Percentiles rank a stretch among this genome's conserved stretches.
phyloP scores from a whole-genome alignment of 2,329 filamentous ascomycete species.

The Claviceps purpurea region DNA sequence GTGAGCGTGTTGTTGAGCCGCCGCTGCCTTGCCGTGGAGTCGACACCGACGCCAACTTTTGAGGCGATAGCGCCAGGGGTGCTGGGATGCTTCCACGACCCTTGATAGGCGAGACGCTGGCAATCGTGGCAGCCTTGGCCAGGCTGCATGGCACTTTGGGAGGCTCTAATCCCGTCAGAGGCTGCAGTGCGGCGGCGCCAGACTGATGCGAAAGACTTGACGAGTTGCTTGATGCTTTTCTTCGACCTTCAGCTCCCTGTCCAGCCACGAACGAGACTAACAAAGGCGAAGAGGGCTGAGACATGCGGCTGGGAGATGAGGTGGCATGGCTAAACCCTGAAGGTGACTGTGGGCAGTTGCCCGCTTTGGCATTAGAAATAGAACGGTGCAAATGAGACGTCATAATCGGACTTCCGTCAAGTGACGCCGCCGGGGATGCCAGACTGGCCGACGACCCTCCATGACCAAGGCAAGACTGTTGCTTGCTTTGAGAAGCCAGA shows the following conservation, averaged over 20 bases:
- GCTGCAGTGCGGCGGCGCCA: conserved; percentile 45
- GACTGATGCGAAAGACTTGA: conserved; percentile 75
- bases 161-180: conserved; percentile 58
- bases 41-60: conserved; percentile 42
- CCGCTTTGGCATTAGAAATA: conserved; percentile 67
- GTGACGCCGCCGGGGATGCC: conserved; percentile 49
- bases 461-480: conserved; percentile 30
- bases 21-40: conserved; percentile 49
- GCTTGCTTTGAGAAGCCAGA: conserved; percentile 52
- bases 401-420: conserved; percentile 77
- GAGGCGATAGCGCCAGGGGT: conserved; percentile 44
- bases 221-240: conserved; percentile 85
- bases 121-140: conserved; percentile 45
- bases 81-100: conserved; percentile 36
- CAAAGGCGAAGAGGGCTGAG: conserved; percentile 56
- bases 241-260: conserved; percentile 60
- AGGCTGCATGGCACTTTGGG: conserved; percentile 47
- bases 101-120: conserved; percentile 44
- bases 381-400: conserved; percentile 70
- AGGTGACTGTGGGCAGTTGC: conserved; percentile 72
- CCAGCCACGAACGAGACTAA: conserved; percentile 91
- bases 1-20: conserved; percentile 53
- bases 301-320: conserved; percentile 76
- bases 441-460: conserved; percentile 23
- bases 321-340: conserved; percentile 67